Evolutionary conservation across 768 basidiomycete species (phyloP).

Genomic region (Mycena kentingensis): DNA sequence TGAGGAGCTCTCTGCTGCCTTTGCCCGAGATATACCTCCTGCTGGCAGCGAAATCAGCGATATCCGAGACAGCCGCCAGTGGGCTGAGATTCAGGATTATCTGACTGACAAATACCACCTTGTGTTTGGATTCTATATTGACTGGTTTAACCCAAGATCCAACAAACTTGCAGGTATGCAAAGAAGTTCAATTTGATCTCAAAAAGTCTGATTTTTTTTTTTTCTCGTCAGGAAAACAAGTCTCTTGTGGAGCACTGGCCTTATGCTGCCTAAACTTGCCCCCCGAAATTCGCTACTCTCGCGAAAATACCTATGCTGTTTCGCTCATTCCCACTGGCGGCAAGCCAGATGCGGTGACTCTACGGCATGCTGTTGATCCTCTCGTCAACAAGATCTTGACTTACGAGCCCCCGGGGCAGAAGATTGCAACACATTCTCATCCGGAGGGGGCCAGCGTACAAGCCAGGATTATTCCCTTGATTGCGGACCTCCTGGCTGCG

Average conservation of each 20-base stretch:
- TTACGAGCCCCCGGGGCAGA: slow-evolving; percentile 7
- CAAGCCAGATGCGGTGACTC: slow-evolving; percentile 19
- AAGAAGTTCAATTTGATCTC: slow-evolving; percentile 13
- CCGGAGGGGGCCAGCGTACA: slow-evolving; percentile 18
- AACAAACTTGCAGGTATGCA: slow-evolving; percentile 26
- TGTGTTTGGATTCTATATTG: slow-evolving; percentile 21
- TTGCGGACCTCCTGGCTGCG: slow-evolving; percentile 20
- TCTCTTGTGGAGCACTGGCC: slow-evolving; percentile 21
- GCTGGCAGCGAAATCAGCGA: neutral
- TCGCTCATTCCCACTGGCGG: slow-evolving; percentile 30
- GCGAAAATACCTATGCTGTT: slow-evolving; percentile 30
- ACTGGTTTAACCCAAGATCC: slow-evolving; percentile 26
- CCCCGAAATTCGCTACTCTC: slow-evolving; percentile 21
- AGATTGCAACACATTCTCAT: slow-evolving; percentile 11
- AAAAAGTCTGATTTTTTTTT: neutral
- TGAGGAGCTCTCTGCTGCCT: neutral
- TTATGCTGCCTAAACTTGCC: slow-evolving; percentile 33
- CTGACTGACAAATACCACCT: slow-evolving; percentile 13
- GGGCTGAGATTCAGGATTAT: slow-evolving; percentile 7
- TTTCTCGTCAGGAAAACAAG: slow-evolving; percentile 5
- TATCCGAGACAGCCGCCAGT: slow-evolving; percentile 17
- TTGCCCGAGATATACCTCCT: neutral
- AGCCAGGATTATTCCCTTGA: slow-evolving; percentile 17
- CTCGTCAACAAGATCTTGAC: slow-evolving; percentile 7
- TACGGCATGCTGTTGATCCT: slow-evolving; percentile 10